Base-by-base conservation (phyloP, 768 basidiomycete genomes). In the Trametes villosa region DNA sequence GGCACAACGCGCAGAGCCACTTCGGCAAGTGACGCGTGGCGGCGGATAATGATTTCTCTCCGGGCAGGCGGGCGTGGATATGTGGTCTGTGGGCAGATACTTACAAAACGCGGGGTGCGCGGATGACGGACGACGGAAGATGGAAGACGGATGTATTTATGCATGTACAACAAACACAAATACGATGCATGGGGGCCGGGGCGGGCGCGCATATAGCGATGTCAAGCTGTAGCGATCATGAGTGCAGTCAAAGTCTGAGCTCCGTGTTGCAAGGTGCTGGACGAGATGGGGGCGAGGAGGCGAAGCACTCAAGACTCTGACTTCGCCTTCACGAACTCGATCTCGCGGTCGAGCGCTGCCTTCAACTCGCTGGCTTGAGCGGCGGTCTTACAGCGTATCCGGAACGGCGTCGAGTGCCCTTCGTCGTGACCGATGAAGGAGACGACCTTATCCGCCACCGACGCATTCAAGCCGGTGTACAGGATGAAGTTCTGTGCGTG, bases 1-100 rank as follows among this genome's bases (percentile, higher is more conserved):
- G 92, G 92, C 92, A 94, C 65, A 93, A 94, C 67, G 92, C 92
- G 6, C 92, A 93, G 70, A 92, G 91, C 70, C 92, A 94, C 74
- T 89, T 94, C 73, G 82, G 76, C 42, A 38, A 38, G 18, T 38
- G 36, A 38, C 18, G 18, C 36, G 13, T 38, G 36, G n/a, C n/a
- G 86, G 76, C 63, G 89, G 86, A 68, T 80, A 70, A 52, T 44
- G 38, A 34, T 11, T 47, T 49, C 20, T 50, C 27, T 24, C 24
- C 38, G 52, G 24, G 18, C n/a, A 31, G 20, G 20, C 9, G 22
- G 7, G 40, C 5, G 9, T 46, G 22, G 20, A 33, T 48, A 24
- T 30, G 30, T 9, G 13, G 18, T 38, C 13, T 4, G 18, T 7
- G 36, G 13, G 36, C 36, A 18, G 40, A 24, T 9, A 26, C 41